Conservation (phyloP, 2,329 filamentous ascomycete genomes). For the Alternaria alternata region DNA sequence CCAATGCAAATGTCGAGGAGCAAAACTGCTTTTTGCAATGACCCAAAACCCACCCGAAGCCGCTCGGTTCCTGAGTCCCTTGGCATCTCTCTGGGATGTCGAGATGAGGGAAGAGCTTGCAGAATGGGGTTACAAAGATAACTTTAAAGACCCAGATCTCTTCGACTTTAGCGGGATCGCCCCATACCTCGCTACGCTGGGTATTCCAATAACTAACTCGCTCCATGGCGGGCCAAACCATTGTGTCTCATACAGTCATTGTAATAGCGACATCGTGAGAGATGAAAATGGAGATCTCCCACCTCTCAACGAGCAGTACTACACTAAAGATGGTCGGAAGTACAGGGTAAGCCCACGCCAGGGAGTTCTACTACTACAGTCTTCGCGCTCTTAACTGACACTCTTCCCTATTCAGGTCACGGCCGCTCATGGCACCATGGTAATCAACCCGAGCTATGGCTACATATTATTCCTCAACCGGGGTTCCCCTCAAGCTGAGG, state of each 20-base stretch:
- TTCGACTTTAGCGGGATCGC: not conserved
- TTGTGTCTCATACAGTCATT: not conserved
- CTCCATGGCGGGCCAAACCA: slow-evolving; percentile 1
- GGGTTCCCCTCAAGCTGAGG: not conserved
- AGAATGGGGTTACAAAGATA: slow-evolving; percentile 4
- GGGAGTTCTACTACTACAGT: not conserved
- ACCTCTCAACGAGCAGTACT: not conserved
- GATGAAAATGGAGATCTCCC: not conserved
- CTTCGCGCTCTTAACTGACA: not conserved
- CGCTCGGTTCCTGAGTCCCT: not conserved
- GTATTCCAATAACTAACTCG: not conserved
- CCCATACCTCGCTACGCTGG: not conserved
- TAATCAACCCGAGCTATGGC: not conserved
- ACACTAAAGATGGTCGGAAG: not conserved
- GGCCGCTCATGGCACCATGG: not conserved
- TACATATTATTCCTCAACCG: slow-evolving; percentile 1
- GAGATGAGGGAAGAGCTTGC: not conserved
- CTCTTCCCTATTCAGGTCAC: not conserved
- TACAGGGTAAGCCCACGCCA: slow-evolving; percentile 1
- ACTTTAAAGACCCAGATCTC: not conserved
- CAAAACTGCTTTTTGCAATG: not conserved
- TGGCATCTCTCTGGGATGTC: not conserved
- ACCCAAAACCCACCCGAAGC: not conserved
- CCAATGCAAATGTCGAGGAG: not conserved
- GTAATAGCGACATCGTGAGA: not conserved